Conservation (phyloP, 2,329 filamentous ascomycete genomes). For the Trichoderma aggressivum region DNA sequence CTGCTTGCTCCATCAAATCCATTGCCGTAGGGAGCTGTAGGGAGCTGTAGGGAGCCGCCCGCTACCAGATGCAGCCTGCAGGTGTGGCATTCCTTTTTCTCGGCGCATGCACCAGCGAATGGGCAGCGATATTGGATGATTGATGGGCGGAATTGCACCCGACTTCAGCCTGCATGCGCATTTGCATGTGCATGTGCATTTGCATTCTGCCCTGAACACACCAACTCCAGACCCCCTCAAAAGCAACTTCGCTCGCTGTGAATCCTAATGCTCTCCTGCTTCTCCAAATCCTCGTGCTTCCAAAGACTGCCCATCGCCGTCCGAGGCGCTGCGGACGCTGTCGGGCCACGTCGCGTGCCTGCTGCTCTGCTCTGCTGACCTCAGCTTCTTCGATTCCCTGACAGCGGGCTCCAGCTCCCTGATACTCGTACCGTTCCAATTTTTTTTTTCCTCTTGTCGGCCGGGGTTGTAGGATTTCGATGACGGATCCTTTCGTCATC, state of each 20-base stretch:
- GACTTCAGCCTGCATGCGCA: neutral
- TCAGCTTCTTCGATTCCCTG: neutral
- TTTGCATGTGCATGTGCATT: too few relatives aligned
- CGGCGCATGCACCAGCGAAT: neutral
- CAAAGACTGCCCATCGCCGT: conserved; percentile 9
- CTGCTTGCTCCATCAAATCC: neutral
- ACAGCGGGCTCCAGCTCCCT: conserved; percentile 13
- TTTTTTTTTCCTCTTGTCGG: conserved; percentile 4
- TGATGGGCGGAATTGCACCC: neutral
- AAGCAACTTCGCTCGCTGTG: neutral
- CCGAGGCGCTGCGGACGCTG: conserved; percentile 11
- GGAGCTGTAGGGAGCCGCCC: conserved; percentile 7
- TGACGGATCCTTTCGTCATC: conserved; percentile 16
- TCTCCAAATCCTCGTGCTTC: neutral
- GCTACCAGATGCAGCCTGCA: neutral
- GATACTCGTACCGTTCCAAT: neutral
- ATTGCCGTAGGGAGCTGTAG: neutral
- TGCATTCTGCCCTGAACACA: conserved; percentile 9
- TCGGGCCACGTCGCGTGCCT: conserved; percentile 12
- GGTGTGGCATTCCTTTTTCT: conserved; percentile 6
- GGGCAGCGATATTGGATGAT: neutral
- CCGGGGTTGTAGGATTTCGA: conserved; percentile 17
- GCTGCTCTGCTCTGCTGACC: neutral
- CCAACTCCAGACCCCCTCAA: neutral
- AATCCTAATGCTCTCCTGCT: neutral